A percentile compares a stretch with the other conserved stretches of the same genome.
phyloP scores from a whole-genome alignment of 2,329 filamentous ascomycete species.

The Sporothrix euskadiensis region DNA sequence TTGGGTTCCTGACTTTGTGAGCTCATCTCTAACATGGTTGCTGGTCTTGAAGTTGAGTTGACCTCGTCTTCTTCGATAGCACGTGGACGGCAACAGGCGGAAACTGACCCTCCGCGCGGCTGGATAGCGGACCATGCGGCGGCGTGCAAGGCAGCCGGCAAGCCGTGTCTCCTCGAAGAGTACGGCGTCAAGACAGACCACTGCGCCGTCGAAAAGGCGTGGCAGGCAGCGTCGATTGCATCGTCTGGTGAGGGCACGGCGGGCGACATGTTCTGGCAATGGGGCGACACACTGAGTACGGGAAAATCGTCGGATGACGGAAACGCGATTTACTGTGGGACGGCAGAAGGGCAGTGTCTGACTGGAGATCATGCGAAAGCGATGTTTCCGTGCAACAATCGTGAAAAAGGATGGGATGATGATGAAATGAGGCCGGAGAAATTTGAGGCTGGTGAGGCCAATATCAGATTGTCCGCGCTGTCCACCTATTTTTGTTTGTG shows the following conservation, averaged over 20 bases:
- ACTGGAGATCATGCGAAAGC: slow-evolving; percentile 48
- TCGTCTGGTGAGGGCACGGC: slow-evolving; percentile 39
- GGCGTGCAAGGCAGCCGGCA: slow-evolving; percentile 44
- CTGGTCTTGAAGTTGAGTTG: not conserved
- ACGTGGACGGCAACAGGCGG: no score
- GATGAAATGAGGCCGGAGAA: not conserved
- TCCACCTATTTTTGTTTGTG: not conserved
- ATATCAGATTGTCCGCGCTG: not conserved
- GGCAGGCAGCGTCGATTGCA: slow-evolving; percentile 40
- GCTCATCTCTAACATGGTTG: no score
- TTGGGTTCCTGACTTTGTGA: no score
- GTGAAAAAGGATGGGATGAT: not conserved
- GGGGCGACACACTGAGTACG: slow-evolving; percentile 45
- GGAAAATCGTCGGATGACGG: slow-evolving; percentile 46
- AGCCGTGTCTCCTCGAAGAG: slow-evolving; percentile 46
- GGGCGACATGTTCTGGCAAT: slow-evolving; percentile 46
- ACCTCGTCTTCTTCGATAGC: not conserved
- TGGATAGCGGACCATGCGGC: slow-evolving; percentile 44
- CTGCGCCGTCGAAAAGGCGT: slow-evolving; percentile 36
- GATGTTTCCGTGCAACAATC: slow-evolving; percentile 31
- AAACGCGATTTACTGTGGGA: slow-evolving; percentile 49
- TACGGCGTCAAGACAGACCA: slow-evolving; percentile 36
- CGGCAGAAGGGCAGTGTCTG: slow-evolving; percentile 46
- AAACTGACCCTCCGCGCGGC: slow-evolving; percentile 27
- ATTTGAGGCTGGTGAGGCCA: not conserved